Conservation (phyloP, 805 yeast species). For the Torulaspora maleeae region DNA sequence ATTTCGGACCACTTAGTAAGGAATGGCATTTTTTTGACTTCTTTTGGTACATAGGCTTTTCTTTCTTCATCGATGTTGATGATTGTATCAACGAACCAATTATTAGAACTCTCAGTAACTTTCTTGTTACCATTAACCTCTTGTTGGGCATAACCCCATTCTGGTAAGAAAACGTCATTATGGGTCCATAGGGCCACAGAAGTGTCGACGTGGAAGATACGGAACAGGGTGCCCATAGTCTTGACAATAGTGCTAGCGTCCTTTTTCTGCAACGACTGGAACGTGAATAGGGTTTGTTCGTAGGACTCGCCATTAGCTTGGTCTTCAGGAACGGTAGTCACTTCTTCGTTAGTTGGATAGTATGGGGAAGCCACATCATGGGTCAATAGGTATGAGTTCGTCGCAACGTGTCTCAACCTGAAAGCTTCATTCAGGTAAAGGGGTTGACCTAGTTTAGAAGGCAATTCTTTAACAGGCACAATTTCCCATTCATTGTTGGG, state of each 20-base stretch:
- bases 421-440: constrained; percentile 68
- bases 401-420: constrained; percentile 75
- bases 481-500: constrained; percentile 82
- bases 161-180: constrained; percentile 77
- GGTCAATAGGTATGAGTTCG: constrained; percentile 74
- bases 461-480: constrained; percentile 52
- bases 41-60: constrained; percentile 58
- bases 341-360: constrained; percentile 89
- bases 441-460: constrained; percentile 41
- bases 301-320: constrained; percentile 49
- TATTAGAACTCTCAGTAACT: constrained; percentile 56
- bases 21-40: constrained; percentile 61
- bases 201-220: constrained; percentile 76
- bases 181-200: constrained; percentile 94
- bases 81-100: constrained; percentile 74
- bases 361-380: constrained; percentile 97
- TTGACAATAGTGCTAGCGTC: constrained; percentile 45
- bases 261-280: constrained; percentile 56
- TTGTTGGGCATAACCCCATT: constrained; percentile 89
- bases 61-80: constrained; percentile 61
- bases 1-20: constrained; percentile 84
- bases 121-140: constrained; percentile 95
- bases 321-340: constrained; percentile 66
- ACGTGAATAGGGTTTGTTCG: constrained; percentile 73
- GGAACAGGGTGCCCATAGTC: constrained; percentile 65